Conservation (phyloP, 257 asterid genomes). For the Plantago ovata region DNA sequence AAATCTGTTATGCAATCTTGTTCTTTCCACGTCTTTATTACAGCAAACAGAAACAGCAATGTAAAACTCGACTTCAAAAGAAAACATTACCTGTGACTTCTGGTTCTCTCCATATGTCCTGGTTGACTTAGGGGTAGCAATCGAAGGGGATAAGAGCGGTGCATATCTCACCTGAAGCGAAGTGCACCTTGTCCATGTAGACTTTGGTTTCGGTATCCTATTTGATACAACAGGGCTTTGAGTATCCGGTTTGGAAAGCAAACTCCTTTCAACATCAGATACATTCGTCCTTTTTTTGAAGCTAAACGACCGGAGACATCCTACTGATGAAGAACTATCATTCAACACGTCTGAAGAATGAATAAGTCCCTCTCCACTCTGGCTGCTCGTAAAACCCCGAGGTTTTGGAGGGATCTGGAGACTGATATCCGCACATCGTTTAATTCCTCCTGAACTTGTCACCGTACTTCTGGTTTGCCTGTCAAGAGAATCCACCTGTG, state of each 20-base stretch:
- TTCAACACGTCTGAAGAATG: conserved; percentile 32
- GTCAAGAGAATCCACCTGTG: conserved; percentile 40
- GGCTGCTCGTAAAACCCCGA: conserved; percentile 30
- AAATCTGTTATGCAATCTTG: too few relatives aligned
- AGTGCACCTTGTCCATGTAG: conserved; percentile 55
- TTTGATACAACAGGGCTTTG: conserved; percentile 53
- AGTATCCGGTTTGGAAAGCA: conserved; percentile 57
- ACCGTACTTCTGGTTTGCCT: conserved; percentile 24
- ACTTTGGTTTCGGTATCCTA: conserved; percentile 24
- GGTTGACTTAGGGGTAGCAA: conserved; percentile 44
- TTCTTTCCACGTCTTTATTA: neutral
- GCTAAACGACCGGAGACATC: conserved; percentile 64
- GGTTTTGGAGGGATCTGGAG: conserved; percentile 78
- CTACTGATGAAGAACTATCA: conserved; percentile 42
- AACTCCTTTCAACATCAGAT: conserved; percentile 66
- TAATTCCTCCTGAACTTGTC: conserved; percentile 29
- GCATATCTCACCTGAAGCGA: conserved; percentile 85
- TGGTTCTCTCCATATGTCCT: conserved; percentile 46
- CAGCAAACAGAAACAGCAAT: conserved; percentile 17
- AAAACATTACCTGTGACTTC: conserved; percentile 44
- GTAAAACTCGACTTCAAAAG: conserved; percentile 13
- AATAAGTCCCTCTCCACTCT: conserved; percentile 36
- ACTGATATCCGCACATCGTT: conserved; percentile 42
- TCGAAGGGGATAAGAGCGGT: conserved; percentile 50
- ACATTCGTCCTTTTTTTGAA: conserved; percentile 42